A percentile compares a stretch with the other conserved stretches of the same genome.
Conservation (phyloP, 306 rosid genomes). For the Fragaria ananassa region DNA sequence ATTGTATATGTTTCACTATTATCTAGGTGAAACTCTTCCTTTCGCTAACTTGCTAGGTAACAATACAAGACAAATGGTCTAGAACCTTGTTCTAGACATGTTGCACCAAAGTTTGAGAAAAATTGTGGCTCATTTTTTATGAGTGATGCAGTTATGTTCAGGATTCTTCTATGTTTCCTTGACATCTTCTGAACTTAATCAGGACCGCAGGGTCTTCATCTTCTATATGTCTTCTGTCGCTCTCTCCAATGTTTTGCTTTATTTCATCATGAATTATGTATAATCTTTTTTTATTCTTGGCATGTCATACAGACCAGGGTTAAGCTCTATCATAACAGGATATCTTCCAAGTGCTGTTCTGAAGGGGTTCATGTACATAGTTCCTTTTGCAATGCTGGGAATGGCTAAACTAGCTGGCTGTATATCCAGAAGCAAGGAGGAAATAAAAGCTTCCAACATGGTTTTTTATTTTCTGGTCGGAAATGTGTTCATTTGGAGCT, state of each 20-base stretch:
- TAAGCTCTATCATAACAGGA: constrained; percentile 82
- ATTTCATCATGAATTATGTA: neutral
- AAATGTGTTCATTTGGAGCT: constrained; percentile 80
- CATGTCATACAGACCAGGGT: constrained; percentile 67
- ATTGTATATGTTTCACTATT: neutral
- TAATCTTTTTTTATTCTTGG: constrained; percentile 24
- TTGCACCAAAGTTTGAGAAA: neutral
- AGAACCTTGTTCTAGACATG: neutral
- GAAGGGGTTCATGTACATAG: constrained; percentile 67
- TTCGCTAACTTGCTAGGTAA: neutral
- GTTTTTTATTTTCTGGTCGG: constrained; percentile 89
- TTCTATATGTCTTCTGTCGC: neutral
- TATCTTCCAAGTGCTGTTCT: constrained; percentile 86
- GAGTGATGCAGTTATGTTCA: neutral
- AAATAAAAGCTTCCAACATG: constrained; percentile 92
- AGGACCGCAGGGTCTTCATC: neutral
- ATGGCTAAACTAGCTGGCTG: constrained; percentile 83
- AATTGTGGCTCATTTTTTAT: neutral
- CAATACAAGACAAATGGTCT: neutral
- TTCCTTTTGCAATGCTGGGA: constrained; percentile 83
- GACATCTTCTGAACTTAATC: neutral
- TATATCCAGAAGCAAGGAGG: constrained; percentile 78
- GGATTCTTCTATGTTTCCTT: neutral
- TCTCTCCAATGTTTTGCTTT: neutral
- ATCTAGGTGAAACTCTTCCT: neutral